Evolutionary conservation across 371 early-diverging fungal genomes (phyloP), one percentile per base, ranked within the genome.

Genomic region (Circinella umbellata): DNA sequence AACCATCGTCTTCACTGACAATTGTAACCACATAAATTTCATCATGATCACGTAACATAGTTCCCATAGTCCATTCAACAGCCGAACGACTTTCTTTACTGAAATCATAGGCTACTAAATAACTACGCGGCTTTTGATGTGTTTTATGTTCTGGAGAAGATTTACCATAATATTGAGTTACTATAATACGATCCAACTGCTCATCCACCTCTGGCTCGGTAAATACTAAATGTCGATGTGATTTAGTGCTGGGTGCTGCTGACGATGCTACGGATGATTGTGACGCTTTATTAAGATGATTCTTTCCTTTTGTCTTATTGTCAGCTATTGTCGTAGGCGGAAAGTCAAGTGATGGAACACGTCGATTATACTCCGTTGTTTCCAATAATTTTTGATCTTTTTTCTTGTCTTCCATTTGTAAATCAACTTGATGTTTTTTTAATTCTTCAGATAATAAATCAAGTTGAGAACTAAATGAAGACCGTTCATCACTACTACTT

Each of bases 51-150:
- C 89, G 80, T 70, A 89, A 77, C 55, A 87, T 82, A 0, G 89
- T 89, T 0, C 82, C 84, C 71, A 85, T 78, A 1, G 87, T 81
- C 89, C 89, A 89, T 60, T 89, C 87, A 14, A 85, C 76, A 7
- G 82, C 80, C 42, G 74, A 70, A 35, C 71, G 66, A 53, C 82
- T 82, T 67, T 80, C 82, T 4, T 78, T 75, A 64, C 82, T 79
- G 63, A 81, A 81, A 71, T 84, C 82, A 60, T 79, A 79, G 3
- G 82, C 82, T 9, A 84, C 76, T 0, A 84, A 39, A 63, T 84
- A 84, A 0, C 68, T 62, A 57, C 80, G 67, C 4, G 69, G 51
- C 10, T 57, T 63, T 18, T 61, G 36, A 54, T 17, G 63, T 46
- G 20, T 62, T 59, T 17, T 61, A 39, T 47, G 27, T 64, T 35